Evolutionary conservation across 345 rosid species (phyloP).

Genomic region (Ceriops decandra): DNA sequence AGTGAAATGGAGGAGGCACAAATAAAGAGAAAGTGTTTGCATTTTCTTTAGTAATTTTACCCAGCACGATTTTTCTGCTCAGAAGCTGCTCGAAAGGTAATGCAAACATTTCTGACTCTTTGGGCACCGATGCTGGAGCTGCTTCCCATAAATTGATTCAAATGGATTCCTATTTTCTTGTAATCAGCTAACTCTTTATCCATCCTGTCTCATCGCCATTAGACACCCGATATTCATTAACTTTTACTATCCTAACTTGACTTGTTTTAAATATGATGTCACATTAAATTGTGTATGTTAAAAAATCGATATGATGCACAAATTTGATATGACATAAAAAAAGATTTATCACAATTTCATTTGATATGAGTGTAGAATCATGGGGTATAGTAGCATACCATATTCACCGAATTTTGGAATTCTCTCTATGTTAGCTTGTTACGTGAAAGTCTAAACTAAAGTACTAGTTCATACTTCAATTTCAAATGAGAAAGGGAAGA

Average conservation of each 20-base stretch:
- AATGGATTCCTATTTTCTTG: slow-evolving; percentile 75
- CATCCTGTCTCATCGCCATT: slow-evolving; percentile 42
- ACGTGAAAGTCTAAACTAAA: too few species aligned
- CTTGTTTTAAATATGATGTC: too few species aligned
- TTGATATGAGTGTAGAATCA: too few species aligned
- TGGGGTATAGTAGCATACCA: too few species aligned
- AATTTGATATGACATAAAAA: too few species aligned
- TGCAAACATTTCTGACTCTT: slow-evolving; percentile 64
- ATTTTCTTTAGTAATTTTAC: slow-evolving; percentile 24
- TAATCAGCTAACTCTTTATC: slow-evolving; percentile 73
- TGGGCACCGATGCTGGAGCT: slow-evolving; percentile 95
- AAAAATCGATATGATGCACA: too few species aligned
- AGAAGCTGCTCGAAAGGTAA: slow-evolving; percentile 84
- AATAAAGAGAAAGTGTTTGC: not conserved
- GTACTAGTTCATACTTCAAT: too few species aligned
- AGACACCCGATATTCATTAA: not conserved
- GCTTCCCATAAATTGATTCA: slow-evolving; percentile 96
- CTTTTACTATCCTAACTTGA: not conserved
- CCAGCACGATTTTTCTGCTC: slow-evolving; percentile 69
- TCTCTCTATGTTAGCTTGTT: too few species aligned
- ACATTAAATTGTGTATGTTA: too few species aligned
- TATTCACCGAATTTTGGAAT: too few species aligned
- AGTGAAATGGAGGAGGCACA: not conserved
- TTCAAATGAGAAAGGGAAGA: too few species aligned
- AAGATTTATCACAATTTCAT: too few species aligned